A percentile compares a stretch with the other conserved stretches of the same genome.
phyloP scores from a whole-genome alignment of 371 early-diverging fungal genomes.

The Apophysomyces sp. region DNA sequence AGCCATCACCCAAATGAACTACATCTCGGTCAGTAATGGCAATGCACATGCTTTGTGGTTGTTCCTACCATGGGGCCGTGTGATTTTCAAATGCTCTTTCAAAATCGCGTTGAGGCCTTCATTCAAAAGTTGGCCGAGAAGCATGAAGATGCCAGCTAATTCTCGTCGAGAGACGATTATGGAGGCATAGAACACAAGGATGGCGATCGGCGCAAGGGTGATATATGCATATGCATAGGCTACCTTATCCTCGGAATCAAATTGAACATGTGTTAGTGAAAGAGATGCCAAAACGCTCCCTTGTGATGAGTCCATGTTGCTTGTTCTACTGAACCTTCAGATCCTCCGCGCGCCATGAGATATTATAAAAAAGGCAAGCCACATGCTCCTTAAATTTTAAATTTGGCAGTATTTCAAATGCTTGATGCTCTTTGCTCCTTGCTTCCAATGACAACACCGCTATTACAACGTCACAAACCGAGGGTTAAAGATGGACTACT shows the following conservation, averaged over 20 bases:
- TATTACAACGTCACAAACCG: too few relatives aligned
- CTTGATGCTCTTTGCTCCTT: too few relatives aligned
- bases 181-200: slow-evolving; percentile 80
- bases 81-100: slow-evolving; percentile 70
- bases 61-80: slow-evolving; percentile 73
- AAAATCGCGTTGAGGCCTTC: slow-evolving; percentile 74
- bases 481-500: too few relatives aligned
- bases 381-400: too few relatives aligned
- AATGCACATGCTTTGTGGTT: not conserved
- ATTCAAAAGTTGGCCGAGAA: slow-evolving; percentile 80
- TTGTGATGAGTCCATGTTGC: not conserved
- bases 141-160: slow-evolving; percentile 66
- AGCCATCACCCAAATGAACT: slow-evolving; percentile 82
- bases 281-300: slow-evolving; percentile 47
- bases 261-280: slow-evolving; percentile 76
- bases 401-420: too few relatives aligned
- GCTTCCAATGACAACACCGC: too few relatives aligned
- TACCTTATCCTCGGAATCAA: slow-evolving; percentile 53
- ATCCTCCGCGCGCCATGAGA: too few relatives aligned
- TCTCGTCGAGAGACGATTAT: slow-evolving; percentile 78
- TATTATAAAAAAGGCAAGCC: not conserved
- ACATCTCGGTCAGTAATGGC: slow-evolving; percentile 1
- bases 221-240: slow-evolving; percentile 62
- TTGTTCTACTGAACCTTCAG: not conserved
- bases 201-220: slow-evolving; percentile 77